Percentiles rank a stretch among this genome's conserved stretches.
These are phyloP conservation scores for Blastocladiella emersonii DNA, from an alignment of 371 early-diverging fungal genomes.

Conservation along the genomic window DNA sequence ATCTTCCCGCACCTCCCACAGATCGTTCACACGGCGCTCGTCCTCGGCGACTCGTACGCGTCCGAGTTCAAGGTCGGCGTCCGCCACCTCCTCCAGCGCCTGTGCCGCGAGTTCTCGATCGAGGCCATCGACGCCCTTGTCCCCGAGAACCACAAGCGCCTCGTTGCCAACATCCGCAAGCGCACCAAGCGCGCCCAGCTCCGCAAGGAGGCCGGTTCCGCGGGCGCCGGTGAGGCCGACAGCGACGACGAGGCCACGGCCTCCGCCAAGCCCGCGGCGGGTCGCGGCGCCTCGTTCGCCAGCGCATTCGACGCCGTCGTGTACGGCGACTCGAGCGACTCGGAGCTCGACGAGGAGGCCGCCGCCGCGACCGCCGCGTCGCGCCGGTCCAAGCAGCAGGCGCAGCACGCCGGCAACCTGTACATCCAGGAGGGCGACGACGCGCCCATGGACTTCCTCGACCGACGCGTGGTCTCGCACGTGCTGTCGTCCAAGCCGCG, in stretches of 20 bases:
- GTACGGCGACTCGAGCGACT: constrained; percentile 61
- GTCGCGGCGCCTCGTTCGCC: constrained; percentile 23
- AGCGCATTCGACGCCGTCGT: constrained; percentile 79
- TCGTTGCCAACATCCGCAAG: constrained; percentile 83
- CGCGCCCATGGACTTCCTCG: constrained; percentile 82
- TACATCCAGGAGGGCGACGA: constrained; percentile 69
- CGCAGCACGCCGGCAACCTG: constrained; percentile 17
- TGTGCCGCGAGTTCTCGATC: constrained; percentile 68
- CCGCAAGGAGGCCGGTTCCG: constrained; percentile 34
- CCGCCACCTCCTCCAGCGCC: constrained; percentile 82
- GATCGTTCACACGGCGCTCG: constrained; percentile 50
- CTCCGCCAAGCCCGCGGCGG: constrained; percentile 13
- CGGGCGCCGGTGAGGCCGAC: constrained; percentile 10
- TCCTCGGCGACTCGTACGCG: constrained; percentile 72
- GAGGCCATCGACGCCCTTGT: constrained; percentile 61
- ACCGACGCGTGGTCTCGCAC: constrained; percentile 63
- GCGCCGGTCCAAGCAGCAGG: constrained; percentile 7
- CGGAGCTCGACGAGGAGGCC: constrained; percentile 51
- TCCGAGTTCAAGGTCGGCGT: constrained; percentile 78
- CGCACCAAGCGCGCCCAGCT: constrained; percentile 75
- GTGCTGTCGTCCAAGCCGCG: constrained; percentile 33
- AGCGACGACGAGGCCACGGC: constrained; percentile 18
- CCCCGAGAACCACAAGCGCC: constrained; percentile 77
- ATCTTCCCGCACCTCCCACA: constrained; percentile 48
- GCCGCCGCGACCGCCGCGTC: neutral